Evolutionary conservation across 139 green algal genomes (phyloP), one percentile per base, ranked within the genome.

Genomic region (Chlamydomonas eustigma): DNA sequence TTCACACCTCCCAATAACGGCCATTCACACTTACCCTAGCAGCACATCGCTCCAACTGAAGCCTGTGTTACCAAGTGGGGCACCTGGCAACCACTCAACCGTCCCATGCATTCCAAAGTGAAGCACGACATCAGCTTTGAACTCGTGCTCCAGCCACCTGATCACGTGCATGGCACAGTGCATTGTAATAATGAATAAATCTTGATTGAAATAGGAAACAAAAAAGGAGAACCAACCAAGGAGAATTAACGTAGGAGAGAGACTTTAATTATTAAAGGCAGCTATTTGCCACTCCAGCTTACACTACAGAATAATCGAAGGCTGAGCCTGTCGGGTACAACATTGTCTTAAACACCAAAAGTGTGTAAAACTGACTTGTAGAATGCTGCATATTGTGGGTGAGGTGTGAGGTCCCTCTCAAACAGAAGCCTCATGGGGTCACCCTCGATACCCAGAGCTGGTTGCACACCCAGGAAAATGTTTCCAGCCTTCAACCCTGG

Each of bases 21-120:
- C 5, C 2, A 36, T 2, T 33, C 52, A 37, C 64, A 31, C 75
- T 67, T 34, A 70, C 50, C 90, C 91, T 64, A 96, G 76, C 65
- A 96, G 83, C 35, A 87, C 83, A 75, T 96, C 91, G 30, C 67
- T 83, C 87, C 87, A 93, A 66, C 32, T 80, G 5, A 86, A 65
- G 37, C 88, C 87, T 0, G 78, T 93, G 76, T 83, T 85, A 28
- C 83, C 84, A 80, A 98, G 87, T 0, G 93, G 93, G 2, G 88
- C 84, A 0, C 95, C 95, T 18, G 95, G 95, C 72, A 99, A 91
- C 93, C 94, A 98, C 83, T 98, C 94, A 64, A 97, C 91, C 0
- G 95, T 98, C 77, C 95, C 95, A 80, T 99, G 95, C 92, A 98
- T 99, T 74, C 95, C 95, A 81, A 98, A 96, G 87, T 98, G 95